Evolutionary conservation across 208 protist genomes (phyloP), one percentile per base, ranked within the genome.

Genomic region (Endotrypanum monterogeii): DNA sequence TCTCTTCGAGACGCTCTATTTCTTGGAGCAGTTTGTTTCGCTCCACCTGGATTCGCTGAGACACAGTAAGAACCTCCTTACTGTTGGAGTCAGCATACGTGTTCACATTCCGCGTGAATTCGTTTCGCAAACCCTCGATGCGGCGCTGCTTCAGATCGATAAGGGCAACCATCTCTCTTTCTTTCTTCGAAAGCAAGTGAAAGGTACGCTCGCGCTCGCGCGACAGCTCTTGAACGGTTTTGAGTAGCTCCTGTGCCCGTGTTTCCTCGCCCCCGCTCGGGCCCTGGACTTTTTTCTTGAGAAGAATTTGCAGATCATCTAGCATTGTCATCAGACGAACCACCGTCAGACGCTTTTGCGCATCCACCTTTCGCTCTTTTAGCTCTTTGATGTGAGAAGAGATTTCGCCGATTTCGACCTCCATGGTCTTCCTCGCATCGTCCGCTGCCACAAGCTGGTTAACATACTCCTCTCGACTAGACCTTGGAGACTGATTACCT

Each of bases 121-220:
- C 89, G 16, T 80, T 78, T 39, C 83, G 77, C 65, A 96, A 69
- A 56, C 92, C 86, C 71, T 80, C 72, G 20, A 88, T 75, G 23
- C 88, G 71, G n/a, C 87, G 73, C 80, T 94, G 86, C 69, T 96
- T 96, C 46, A 96, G 67, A 28, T 87, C 83, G 54, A 96, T 89
- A 18, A 88, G 58, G 46, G 73, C 79, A n/a, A 50, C 60, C 67
- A 91, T 79, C 71, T 94, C 89, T n/a, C 86, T 80, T 62, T 92
- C 89, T 52, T 91, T 92, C 76, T 87, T 85, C 7, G 79, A 78
- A 56, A 88, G 80, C 18, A 94, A 78, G 58, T 80, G 76, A 62
- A 92, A 76, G 37, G 86, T 80, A 32, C 81, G 76, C 72, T 94
- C 92, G 18, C 92, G 83, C 68, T 94, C 88, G 7, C 89, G 86